A percentile compares a stretch with the other conserved stretches of the same genome.
Conservation (phyloP, 768 basidiomycete genomes). For the Tylopilus sp. region DNA sequence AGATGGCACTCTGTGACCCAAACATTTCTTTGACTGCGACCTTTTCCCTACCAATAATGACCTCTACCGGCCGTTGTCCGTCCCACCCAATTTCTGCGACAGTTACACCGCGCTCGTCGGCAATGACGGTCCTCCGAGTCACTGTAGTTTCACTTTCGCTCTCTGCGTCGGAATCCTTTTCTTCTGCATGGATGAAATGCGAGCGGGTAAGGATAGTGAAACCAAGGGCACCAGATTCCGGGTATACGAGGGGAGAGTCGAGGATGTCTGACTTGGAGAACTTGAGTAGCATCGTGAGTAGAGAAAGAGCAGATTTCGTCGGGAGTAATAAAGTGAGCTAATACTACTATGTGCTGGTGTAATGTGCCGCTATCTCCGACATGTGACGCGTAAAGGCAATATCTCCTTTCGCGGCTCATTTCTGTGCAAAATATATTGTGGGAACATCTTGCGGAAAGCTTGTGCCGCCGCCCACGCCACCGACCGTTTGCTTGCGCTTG, state of each 20-base stretch:
- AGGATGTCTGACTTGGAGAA: conserved; percentile 58
- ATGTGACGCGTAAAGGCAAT: neutral
- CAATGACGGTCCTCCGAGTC: conserved; percentile 42
- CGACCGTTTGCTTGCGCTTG: conserved; percentile 20
- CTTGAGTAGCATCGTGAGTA: conserved; percentile 49
- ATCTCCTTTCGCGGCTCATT: neutral
- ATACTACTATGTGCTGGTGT: neutral
- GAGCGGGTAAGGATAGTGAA: conserved; percentile 48
- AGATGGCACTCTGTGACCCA: conserved; percentile 50
- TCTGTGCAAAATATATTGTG: conserved; percentile 4
- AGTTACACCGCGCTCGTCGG: conserved; percentile 38
- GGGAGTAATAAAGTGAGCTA: too few relatives aligned
- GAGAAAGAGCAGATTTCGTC: neutral
- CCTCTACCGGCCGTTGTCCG: conserved; percentile 47
- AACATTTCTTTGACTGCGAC: conserved; percentile 54
- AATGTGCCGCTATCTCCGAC: neutral
- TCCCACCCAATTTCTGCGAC: conserved; percentile 53
- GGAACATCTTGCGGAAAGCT: conserved; percentile 1
- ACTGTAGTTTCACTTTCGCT: conserved; percentile 22
- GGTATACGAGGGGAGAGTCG: conserved; percentile 51
- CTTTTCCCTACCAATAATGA: conserved; percentile 48
- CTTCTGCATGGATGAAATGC: conserved; percentile 27
- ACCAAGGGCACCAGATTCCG: conserved; percentile 45
- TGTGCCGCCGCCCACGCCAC: conserved; percentile 12
- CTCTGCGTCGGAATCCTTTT: conserved; percentile 30